Base-by-base conservation (phyloP, 345 rosid species). In the Rhodomyrtus tomentosa region DNA sequence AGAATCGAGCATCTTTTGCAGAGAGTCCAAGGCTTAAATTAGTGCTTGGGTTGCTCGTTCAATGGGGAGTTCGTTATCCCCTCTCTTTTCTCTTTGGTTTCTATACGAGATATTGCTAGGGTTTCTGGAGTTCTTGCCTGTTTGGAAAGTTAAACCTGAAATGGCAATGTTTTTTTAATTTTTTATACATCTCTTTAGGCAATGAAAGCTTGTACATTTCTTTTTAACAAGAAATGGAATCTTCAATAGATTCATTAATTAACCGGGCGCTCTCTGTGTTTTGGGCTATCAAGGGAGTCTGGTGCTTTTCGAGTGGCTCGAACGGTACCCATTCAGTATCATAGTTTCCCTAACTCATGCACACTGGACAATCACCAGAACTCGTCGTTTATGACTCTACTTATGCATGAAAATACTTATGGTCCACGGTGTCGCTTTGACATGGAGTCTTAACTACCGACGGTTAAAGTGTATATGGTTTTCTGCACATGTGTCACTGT, bases 1-100 rank as follows among this genome's bases (percentile, higher is more conserved):
- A 90, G 96, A 89, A 95, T 95, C 11, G 95, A 97, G 89, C 92
- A 92, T 87, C 95, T 95, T 88, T 89, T 95, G 89, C 95, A 93
- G 88, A 86, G 92, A 6, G 88, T 97, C 84, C 93, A 93, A 87
- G 90, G 90, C 89, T 89, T 94, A 27, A 84, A 18, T n/a, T 49
- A 81, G 83, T 68, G 45, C 24, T 68, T 36, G 45, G 79, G 45
- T 68, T 68, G 79, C 25, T 68, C 45, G 8, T 68, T 68, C 79
- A 4, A 8, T 18, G 79, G 45, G 79, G 24, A 68, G 38, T 68
- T 68, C 1, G 1, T 36, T 25, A 36, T 8, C 25, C 45, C 79
- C 14, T 68, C 76, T 68, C 45, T 18, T 62, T 62, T 68, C 40
- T 36, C 25, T 36, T 4, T 68, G 45, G 25, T 36, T 68, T 68